Conservation (phyloP, 2,329 filamentous ascomycete species). For the Anisogramma anomala region DNA sequence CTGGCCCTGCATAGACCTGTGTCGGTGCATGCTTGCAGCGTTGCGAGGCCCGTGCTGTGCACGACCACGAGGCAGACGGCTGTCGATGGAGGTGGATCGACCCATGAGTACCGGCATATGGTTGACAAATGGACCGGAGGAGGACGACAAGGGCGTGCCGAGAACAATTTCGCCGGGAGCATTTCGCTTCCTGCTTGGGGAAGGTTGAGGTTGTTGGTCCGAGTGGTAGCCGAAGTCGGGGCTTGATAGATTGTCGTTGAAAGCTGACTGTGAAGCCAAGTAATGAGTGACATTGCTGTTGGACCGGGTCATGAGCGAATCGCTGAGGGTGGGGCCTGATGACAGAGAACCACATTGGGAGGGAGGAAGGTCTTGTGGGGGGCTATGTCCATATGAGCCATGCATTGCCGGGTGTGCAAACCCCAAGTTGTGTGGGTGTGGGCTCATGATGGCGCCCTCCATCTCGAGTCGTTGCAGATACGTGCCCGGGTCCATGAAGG, state of each 20-base stretch:
- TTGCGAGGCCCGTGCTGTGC: neutral
- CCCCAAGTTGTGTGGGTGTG: conserved; percentile 6
- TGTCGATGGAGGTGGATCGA: conserved; percentile 27
- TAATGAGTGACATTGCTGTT: conserved; percentile 28
- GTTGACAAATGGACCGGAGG: conserved; percentile 14
- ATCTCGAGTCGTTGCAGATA: conserved; percentile 15
- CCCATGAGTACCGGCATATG: conserved; percentile 26
- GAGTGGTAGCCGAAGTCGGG: conserved; percentile 18
- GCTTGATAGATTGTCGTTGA: conserved; percentile 14
- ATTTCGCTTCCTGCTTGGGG: conserved; percentile 21
- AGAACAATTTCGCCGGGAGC: conserved; percentile 21
- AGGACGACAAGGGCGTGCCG: neutral
- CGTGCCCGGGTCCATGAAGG: conserved; percentile 16
- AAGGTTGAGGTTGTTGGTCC: conserved; percentile 12
- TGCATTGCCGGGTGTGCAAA: too few species aligned
- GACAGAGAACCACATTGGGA: conserved; percentile 33
- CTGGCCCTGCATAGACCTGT: neutral
- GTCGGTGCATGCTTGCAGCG: neutral
- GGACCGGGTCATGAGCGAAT: conserved; percentile 30
- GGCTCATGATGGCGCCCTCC: neutral
- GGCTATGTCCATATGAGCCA: conserved; percentile 9
- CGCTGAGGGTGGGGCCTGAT: conserved; percentile 26
- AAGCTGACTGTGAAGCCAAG: conserved; percentile 27
- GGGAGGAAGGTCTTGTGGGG: conserved; percentile 18
- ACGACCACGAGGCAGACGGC: conserved; percentile 3